A percentile compares a stretch with the other conserved stretches of the same genome.
phyloP scores from a whole-genome alignment of 2,329 filamentous ascomycete species.

The Fusarium sp. region DNA sequence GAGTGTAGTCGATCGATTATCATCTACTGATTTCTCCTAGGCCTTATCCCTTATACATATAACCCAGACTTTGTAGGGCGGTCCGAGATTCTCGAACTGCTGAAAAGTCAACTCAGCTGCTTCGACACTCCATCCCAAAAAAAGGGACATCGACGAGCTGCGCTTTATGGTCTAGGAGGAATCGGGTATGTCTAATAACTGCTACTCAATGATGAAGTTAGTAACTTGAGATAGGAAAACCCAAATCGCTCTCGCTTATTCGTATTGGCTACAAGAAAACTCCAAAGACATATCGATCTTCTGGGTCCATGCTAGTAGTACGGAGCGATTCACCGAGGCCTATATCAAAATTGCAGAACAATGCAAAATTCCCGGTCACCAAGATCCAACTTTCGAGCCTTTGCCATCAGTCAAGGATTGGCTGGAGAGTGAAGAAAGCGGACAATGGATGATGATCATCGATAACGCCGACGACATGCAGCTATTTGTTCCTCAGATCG shows the following conservation, averaged over 20 bases:
- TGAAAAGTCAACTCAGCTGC: slow-evolving; percentile 7
- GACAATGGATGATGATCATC: too few relatives aligned
- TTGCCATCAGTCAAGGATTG: slow-evolving; percentile 46
- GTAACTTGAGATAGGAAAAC: slow-evolving; percentile 25
- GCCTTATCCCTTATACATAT: too few relatives aligned
- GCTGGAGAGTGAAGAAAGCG: slow-evolving; percentile 37
- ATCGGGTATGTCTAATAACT: slow-evolving; percentile 19
- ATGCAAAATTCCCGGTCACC: slow-evolving; percentile 42
- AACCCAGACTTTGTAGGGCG: slow-evolving; percentile 24
- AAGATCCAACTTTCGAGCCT: slow-evolving; percentile 41
- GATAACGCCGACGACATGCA: slow-evolving; percentile 39
- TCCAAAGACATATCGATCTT: slow-evolving; percentile 43
- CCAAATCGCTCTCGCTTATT: slow-evolving; percentile 29
- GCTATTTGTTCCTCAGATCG: not conserved
- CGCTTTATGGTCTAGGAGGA: slow-evolving; percentile 30
- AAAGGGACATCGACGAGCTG: not conserved
- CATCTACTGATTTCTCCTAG: too few relatives aligned
- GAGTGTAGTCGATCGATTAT: too few relatives aligned
- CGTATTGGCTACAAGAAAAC: slow-evolving; percentile 17
- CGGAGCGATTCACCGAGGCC: slow-evolving; percentile 47
- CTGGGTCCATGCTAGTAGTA: slow-evolving; percentile 50
- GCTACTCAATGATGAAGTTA: fast-evolving
- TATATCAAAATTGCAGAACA: slow-evolving; percentile 49
- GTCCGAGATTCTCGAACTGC: not conserved
- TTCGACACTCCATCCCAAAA: too few relatives aligned